Evolutionary conservation across 2,329 filamentous ascomycete species (phyloP).

Genomic region (Ceratocystis lukuohia): DNA sequence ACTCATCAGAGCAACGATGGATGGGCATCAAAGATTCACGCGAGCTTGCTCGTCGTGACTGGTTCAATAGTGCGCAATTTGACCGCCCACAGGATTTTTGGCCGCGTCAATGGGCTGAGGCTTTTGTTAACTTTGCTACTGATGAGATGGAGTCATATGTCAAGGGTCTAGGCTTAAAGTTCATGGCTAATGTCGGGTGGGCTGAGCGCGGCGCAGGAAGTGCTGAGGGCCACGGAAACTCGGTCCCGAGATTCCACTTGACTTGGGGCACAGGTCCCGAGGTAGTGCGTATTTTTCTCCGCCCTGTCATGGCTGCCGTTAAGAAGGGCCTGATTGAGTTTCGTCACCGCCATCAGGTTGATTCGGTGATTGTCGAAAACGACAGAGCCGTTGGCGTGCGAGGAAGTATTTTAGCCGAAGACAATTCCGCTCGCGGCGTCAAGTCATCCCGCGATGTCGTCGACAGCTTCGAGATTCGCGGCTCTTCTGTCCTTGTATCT

Average conservation of each 20-base stretch:
- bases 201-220: slow-evolving; percentile 45
- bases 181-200: slow-evolving; percentile 44
- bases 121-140: slow-evolving; percentile 48
- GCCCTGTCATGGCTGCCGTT: slow-evolving; percentile 41
- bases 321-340: slow-evolving; percentile 42
- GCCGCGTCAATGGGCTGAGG: slow-evolving; percentile 49
- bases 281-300: slow-evolving; percentile 42
- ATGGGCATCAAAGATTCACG: slow-evolving; percentile 45
- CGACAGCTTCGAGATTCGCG: slow-evolving; percentile 40
- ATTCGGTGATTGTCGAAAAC: slow-evolving; percentile 42
- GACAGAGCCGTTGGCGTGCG: slow-evolving; percentile 41
- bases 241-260: slow-evolving; percentile 49
- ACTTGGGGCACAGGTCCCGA: slow-evolving; percentile 50
- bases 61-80: slow-evolving; percentile 44
- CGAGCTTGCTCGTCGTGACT: slow-evolving; percentile 45
- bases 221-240: slow-evolving; percentile 47
- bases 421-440: slow-evolving; percentile 38
- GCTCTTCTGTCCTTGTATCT: slow-evolving; percentile 40
- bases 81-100: slow-evolving; percentile 44
- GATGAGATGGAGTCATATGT: slow-evolving; percentile 47
- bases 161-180: slow-evolving; percentile 38
- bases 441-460: slow-evolving; percentile 37
- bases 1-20: slow-evolving; percentile 43
- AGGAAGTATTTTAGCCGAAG: slow-evolving; percentile 39
- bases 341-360: slow-evolving; percentile 43